A percentile compares a stretch with the other conserved stretches of the same genome.
Evolutionary conservation across 2,329 filamentous ascomycete species (phyloP).

Genomic region (Fusarium protoensiforme): DNA sequence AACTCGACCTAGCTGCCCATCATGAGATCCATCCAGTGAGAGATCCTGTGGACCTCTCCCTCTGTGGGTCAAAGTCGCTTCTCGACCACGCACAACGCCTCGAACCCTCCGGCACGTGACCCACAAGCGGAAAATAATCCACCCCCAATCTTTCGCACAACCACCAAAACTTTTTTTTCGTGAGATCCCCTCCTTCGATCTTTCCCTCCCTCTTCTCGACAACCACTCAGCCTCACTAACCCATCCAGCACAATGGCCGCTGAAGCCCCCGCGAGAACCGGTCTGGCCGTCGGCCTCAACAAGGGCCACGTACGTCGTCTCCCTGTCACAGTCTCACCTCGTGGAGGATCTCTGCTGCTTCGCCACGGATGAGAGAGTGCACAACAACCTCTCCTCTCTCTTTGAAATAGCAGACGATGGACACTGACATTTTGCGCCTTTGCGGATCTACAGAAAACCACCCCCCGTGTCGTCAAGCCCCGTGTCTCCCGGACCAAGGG

Average conservation of each 20-base stretch:
- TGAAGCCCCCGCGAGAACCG: slow-evolving; percentile 67
- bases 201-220: slow-evolving; percentile 36
- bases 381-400: slow-evolving; percentile 1
- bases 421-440: slow-evolving; percentile 64
- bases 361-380: slow-evolving; percentile 39
- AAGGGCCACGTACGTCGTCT: slow-evolving; percentile 69
- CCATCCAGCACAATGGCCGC: slow-evolving; percentile 65
- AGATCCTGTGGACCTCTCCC: not conserved
- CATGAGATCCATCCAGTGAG: not conserved
- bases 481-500: slow-evolving; percentile 91
- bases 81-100: slow-evolving; percentile 10
- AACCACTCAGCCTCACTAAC: slow-evolving; percentile 47
- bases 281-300: slow-evolving; percentile 72
- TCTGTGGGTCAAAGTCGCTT: not conserved
- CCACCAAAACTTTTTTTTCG: slow-evolving; percentile 36
- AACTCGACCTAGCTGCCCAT: not conserved
- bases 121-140: slow-evolving; percentile 41
- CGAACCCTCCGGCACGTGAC: slow-evolving; percentile 47
- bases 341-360: slow-evolving; percentile 75
- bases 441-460: slow-evolving; percentile 77
- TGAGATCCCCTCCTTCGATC: slow-evolving; percentile 17
- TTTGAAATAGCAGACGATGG: slow-evolving; percentile 66
- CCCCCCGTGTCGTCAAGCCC: slow-evolving; percentile 79
- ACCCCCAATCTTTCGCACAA: slow-evolving; percentile 23
- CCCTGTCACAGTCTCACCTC: slow-evolving; percentile 71